Base-by-base conservation (phyloP, 2,329 filamentous ascomycete genomes). In the Gaeumannomyces sp. region DNA sequence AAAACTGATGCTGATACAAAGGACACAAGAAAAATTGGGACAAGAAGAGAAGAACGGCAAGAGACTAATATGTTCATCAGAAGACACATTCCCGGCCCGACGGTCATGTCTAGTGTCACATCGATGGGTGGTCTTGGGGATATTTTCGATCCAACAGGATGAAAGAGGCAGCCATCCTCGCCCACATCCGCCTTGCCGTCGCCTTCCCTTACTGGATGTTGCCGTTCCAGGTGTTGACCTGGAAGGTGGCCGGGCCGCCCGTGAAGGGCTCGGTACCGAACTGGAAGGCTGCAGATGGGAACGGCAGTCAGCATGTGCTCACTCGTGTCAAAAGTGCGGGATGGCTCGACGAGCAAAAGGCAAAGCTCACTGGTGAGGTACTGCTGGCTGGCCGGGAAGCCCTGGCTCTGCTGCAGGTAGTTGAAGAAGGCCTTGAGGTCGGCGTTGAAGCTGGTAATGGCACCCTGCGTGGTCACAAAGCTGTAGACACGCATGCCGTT, bases 401-500 rank as follows among this genome's bases (percentile, higher is more conserved):
- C 79, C 69, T 87, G 76, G 70, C 75, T 79, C 33, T 69, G 67
- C 29, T 76, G 77, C 29, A 89, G 76, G 72, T 88, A 88, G 11
- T 76, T 78, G 68, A 86, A 76, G 75, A 89, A 89, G 6, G 78
- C 75, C 69, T 79, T 79, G 68, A 89, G 70, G 71, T 90, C 85
- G 50, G 80, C 85, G 58, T 75, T 78, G 74, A 86, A 89, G 73
- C 68, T 79, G 29, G 76, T 79, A n/a, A 82, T 75, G 45, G 80
- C 73, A 61, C 73, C 78, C 61, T 28, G 38, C 14, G 69, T 61
- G 62, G 69, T 61, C 62, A 78, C 73, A 65, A 78, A 90, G 70
- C 82, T 85, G 76, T 81, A 89, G 16, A 90, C 86, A 2, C 79
- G 83, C 73, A 80, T 87, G 64, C 75, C 73, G 38, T 84, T 83